Evolutionary conservation across 78 protist genomes (phyloP), one percentile per base, ranked within the genome.

Genomic region (Guillardia theta): DNA sequence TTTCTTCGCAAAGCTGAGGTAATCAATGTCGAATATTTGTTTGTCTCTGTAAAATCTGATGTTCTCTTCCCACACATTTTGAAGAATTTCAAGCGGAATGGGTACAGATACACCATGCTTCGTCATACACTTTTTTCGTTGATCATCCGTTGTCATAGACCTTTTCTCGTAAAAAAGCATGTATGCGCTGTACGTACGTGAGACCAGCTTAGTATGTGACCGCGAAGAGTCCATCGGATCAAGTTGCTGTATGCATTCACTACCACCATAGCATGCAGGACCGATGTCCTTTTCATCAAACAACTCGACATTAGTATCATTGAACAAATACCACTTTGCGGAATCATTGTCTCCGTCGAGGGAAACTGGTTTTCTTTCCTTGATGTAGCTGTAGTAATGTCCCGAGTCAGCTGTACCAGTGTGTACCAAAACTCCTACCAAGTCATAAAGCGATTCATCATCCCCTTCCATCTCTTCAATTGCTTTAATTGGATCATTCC

Each of bases 371-470:
- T n/a, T n/a, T 5, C 96, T 78, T 77, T 97, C 98, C 48, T 93
- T 64, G 94, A 96, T 96, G 93, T 94, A 96, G 33, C 98, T 93
- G 53, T 96, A 97, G 95, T 98, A 98, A 50, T 98, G 99, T 36
- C 99, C 99, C 2, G 96, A 95, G 45, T 98, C 99, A 3, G 98
- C 95, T 2, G 98, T 97, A 36, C 99, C 99, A 47, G 96, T 92
- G 94, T 98, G 99, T 12, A 98, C 96, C 19, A 98, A 95, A 50
- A 98, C 94, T 27, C 99, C 99, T n/a, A 44, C 78, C 15, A 98
- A 92, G n/a, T 95, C 95, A 64, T 97, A 98, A 27, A 30, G 15
- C 12, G 41, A 64, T 21, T 48, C 62, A 1, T 37, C 15, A 53
- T 44, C 48, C 43, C 45, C 48, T 36, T 37, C 90, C 18, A 18